Conservation (phyloP, 1,284 basidiomycete species). For the Puccinia coronata region DNA sequence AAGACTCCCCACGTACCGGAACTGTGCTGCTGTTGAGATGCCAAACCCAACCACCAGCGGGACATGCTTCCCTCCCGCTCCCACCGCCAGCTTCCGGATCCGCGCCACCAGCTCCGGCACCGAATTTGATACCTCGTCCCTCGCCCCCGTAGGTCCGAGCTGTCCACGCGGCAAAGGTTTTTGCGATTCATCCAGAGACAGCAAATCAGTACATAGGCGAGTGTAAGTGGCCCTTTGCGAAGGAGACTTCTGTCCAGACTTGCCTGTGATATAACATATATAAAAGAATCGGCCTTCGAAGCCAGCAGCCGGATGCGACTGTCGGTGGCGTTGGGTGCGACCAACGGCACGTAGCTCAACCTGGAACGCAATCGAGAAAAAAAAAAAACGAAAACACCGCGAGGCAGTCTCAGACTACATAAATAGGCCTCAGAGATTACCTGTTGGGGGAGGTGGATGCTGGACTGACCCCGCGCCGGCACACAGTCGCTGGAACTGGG, state of each 20-base stretch:
- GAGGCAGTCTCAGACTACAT: no score
- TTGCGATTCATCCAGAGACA: not conserved
- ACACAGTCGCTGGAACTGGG: constrained; percentile 85
- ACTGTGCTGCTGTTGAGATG: constrained; percentile 87
- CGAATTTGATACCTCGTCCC: constrained; percentile 1
- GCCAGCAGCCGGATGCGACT: constrained; percentile 85
- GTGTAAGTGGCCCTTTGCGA: not conserved
- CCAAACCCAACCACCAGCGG: constrained; percentile 96
- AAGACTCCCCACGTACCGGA: constrained; percentile 72
- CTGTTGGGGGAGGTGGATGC: not conserved
- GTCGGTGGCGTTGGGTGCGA: constrained; percentile 88
- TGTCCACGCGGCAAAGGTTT: not conserved
- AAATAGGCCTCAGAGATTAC: constrained; percentile 85
- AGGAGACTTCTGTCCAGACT: constrained; percentile 6
- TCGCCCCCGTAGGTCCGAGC: constrained; percentile 42
- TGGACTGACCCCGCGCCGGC: constrained; percentile 70
- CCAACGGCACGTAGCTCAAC: constrained; percentile 91
- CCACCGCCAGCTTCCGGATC: constrained; percentile 12
- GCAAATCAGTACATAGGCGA: not conserved
- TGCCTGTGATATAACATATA: constrained; percentile 87
- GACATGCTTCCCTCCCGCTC: constrained; percentile 63
- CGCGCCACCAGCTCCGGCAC: constrained; percentile 28
- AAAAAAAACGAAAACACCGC: constrained; percentile 61
- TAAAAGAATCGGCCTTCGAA: constrained; percentile 92
- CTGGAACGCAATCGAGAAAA: constrained; percentile 63